Evolutionary conservation across 2,329 filamentous ascomycete species (phyloP).

Genomic region (Neodidymelliopsis sp.): DNA sequence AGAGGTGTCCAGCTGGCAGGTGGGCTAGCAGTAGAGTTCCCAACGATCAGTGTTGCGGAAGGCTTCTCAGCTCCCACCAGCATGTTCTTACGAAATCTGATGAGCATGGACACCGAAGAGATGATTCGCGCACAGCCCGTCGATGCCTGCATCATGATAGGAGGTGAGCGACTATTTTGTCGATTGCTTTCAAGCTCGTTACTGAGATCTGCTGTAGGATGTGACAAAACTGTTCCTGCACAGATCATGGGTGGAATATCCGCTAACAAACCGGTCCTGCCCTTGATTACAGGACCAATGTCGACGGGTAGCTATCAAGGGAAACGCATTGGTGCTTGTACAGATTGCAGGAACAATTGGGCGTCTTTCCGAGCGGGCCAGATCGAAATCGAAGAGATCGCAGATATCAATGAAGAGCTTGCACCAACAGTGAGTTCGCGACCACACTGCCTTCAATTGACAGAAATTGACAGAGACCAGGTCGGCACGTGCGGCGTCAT

Average conservation of each 20-base stretch:
- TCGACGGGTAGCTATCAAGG: slow-evolving; percentile 74
- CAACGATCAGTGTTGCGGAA: slow-evolving; percentile 76
- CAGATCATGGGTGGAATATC: slow-evolving; percentile 80
- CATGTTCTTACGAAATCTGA: slow-evolving; percentile 77
- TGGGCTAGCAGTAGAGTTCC: slow-evolving; percentile 74
- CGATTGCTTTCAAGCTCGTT: background rate
- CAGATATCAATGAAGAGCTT: slow-evolving; percentile 73
- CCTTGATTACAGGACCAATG: slow-evolving; percentile 76
- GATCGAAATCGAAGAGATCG: slow-evolving; percentile 76
- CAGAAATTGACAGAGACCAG: slow-evolving; percentile 18
- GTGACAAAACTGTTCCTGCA: slow-evolving; percentile 77
- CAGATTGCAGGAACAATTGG: slow-evolving; percentile 78
- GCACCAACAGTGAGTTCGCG: slow-evolving; percentile 67
- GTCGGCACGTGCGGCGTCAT: slow-evolving; percentile 65
- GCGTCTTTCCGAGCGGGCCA: slow-evolving; percentile 70
- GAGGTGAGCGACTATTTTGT: slow-evolving; percentile 55
- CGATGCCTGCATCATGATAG: slow-evolving; percentile 72
- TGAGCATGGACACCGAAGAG: slow-evolving; percentile 83
- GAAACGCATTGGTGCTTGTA: slow-evolving; percentile 73
- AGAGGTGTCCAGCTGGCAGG: slow-evolving; percentile 72
- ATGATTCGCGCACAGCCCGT: slow-evolving; percentile 77
- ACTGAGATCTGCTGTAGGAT: slow-evolving; percentile 57
- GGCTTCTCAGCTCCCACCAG: slow-evolving; percentile 74
- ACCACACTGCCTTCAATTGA: background rate
- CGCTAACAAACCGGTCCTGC: slow-evolving; percentile 74